Base-by-base conservation (phyloP, 352 stramenopile species). In the Globisporangium canariense region DNA sequence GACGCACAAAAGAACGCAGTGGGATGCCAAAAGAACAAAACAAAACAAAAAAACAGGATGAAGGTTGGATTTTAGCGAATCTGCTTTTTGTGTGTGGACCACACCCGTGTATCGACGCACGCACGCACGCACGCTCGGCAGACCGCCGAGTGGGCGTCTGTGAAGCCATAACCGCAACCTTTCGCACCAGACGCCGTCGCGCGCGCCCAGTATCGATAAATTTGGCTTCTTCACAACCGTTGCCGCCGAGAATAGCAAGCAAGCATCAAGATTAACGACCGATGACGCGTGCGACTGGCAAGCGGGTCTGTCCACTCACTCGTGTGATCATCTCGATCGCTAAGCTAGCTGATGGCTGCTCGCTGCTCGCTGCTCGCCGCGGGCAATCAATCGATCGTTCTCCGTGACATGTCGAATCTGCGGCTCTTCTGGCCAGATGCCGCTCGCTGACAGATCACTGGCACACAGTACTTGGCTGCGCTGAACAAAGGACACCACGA, bases 11-110 rank as follows among this genome's bases (percentile, higher is more conserved):
- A 11, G 41, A 22, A 18, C 28, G 30, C 28, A 57, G 51, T 10
- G 51, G 51, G 51, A 54, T 54, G 8, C 22, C 49, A 54, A 54
- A 54, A 16, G 49, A n/a, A n/a, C n/a, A n/a, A n/a, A n/a, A n/a
- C n/a, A n/a, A n/a, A 54, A 11, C 20, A 34, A 7, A 54, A 40
- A 38, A 56, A 25, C 22, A 30, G 34, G 28, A 40, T 5, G 25
- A 36, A 30, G 25, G 0, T 40, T 25, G 49, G 49, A 36, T 25
- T 56, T 41, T 3, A 28, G 51, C 28, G 51, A 57, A 57, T 57
- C 51, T 41, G 9, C 30, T n/a, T n/a, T n/a, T n/a, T 3, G 14
- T 28, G 10, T 18, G 50, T 56, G 25, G 22, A 4, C 25, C 51
- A 57, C 51, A 40, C n/a, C n/a, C 30, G 4, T 16, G 30, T 43